phyloP scores from a whole-genome alignment of 371 early-diverging fungal species.

The Gilbertella persicaria region DNA sequence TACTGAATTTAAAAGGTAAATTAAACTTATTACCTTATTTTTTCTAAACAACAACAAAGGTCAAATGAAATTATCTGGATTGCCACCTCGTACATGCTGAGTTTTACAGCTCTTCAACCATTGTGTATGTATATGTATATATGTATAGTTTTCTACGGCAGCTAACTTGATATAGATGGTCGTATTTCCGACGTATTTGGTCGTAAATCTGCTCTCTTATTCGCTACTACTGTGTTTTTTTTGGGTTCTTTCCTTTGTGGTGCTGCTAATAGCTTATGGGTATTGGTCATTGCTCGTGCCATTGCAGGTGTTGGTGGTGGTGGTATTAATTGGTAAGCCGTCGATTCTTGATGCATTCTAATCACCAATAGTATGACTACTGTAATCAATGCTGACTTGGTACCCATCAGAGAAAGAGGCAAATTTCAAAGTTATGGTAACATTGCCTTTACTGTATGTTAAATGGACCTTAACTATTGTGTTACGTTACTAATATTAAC shows the following conservation, averaged over 20 bases:
- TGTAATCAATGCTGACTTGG: conserved; percentile 45
- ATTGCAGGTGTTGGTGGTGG: conserved; percentile 80
- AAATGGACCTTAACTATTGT: neutral
- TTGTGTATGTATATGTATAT: conserved; percentile 51
- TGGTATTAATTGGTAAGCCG: conserved; percentile 31
- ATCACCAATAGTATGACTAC: conserved; percentile 33
- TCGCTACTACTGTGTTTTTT: conserved; percentile 50
- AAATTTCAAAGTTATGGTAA: conserved; percentile 52
- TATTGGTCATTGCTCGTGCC: conserved; percentile 73
- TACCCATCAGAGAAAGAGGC: conserved; percentile 53
- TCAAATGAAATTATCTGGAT: conserved; percentile 71
- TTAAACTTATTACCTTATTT: no score
- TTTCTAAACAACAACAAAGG: conserved; percentile 14
- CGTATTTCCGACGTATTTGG: conserved; percentile 68
- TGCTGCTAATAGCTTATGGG: conserved; percentile 50
- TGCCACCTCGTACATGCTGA: conserved; percentile 74
- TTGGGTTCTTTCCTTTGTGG: conserved; percentile 56
- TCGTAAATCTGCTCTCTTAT: conserved; percentile 52
- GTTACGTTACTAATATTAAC: neutral
- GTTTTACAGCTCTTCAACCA: conserved; percentile 77
- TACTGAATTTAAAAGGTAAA: conserved; percentile 65
- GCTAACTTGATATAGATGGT: conserved; percentile 28
- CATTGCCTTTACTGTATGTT: conserved; percentile 42
- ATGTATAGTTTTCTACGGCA: neutral
- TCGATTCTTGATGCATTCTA: neutral